Evolutionary conservation across 768 basidiomycete genomes (phyloP), one percentile per base, ranked within the genome.

Genomic region (Psilocybe cyanescens): DNA sequence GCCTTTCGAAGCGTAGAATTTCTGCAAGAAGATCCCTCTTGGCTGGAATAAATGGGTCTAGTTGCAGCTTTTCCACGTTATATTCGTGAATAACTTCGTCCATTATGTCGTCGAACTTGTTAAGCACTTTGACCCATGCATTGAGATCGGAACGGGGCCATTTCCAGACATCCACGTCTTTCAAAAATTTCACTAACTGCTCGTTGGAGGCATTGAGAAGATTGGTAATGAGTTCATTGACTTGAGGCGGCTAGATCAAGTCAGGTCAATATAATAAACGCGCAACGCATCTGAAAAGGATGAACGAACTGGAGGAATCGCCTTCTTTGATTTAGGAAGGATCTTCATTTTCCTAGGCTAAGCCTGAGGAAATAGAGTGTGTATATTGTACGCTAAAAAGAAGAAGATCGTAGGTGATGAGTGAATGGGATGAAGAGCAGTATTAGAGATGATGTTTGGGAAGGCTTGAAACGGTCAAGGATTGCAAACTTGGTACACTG

Each of bases 131-230:
- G 74, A 94, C 88, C 97, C 97, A 99, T 59, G 92, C 88, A 77
- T 97, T 95, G 62, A 99, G 84, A 81, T 99, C 97, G 58, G 95
- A 95, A 64, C 97, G 86, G 37, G 95, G 94, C 90, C 94, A 99
- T 73, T 85, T 89, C 97, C 97, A 99, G 3, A 81, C 74, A 67
- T 90, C 86, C 69, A 96, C 88, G 62, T 83, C 75, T 33, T 82
- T 75, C 59, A 99, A 81, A 59, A 89, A 80, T 53, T 84, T 75
- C 3, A 88, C 78, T 30, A 99, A 80, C 65, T 94, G 87, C 44
- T 92, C 86, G 60, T 87, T 88, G 3, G 86, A 77, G 3, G 90
- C 88, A 61, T 81, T 80, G 48, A 84, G 71, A 31, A 97, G 81
- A 65, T 81, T 89, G 59, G 81, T 78, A 66, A 97, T 92, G 71